A percentile compares a stretch with the other conserved stretches of the same genome.
Evolutionary conservation across 352 stramenopile species (phyloP).

Genomic region (Globisporangium paddicum): DNA sequence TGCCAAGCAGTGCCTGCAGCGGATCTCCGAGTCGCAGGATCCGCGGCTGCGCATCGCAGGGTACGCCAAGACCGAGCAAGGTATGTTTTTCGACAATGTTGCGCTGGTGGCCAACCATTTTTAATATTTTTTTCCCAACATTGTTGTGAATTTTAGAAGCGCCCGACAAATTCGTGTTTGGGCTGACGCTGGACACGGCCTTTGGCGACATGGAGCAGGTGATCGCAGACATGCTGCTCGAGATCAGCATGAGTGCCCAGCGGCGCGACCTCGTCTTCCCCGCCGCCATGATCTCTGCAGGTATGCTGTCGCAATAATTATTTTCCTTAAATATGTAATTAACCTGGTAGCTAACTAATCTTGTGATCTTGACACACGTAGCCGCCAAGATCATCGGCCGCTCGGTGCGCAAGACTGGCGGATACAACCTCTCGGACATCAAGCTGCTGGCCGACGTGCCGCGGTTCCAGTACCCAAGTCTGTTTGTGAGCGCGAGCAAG

Average conservation of each 20-base stretch:
- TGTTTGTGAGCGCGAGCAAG: constrained; percentile 66
- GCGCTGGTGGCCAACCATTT: not conserved
- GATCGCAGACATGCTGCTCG: constrained; percentile 65
- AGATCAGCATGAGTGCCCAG: constrained; percentile 67
- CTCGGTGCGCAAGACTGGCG: constrained; percentile 59
- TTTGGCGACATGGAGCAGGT: constrained; percentile 79
- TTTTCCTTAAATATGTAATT: too few relatives aligned
- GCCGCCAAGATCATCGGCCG: constrained; percentile 64
- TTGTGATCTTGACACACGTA: too few relatives aligned
- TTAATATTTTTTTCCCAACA: not conserved
- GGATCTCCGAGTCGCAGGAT: constrained; percentile 25
- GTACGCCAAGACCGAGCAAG: constrained; percentile 12
- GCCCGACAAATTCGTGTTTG: constrained; percentile 53
- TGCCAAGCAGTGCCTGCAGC: constrained; percentile 24
- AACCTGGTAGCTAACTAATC: too few relatives aligned
- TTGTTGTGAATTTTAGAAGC: not conserved
- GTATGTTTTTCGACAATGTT: constrained; percentile 3
- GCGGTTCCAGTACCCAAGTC: constrained; percentile 40
- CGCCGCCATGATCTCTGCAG: constrained; percentile 48
- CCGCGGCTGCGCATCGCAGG: constrained; percentile 22
- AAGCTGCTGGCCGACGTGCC: constrained; percentile 37
- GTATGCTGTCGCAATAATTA: too few relatives aligned
- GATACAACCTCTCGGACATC: constrained; percentile 53
- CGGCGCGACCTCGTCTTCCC: constrained; percentile 65
- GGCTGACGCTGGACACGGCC: constrained; percentile 48